A percentile compares a stretch with the other conserved stretches of the same genome.
Evolutionary conservation across 495 filamentous ascomycete genomes (phyloP).

Genomic region (Cairneyella variabilis): DNA sequence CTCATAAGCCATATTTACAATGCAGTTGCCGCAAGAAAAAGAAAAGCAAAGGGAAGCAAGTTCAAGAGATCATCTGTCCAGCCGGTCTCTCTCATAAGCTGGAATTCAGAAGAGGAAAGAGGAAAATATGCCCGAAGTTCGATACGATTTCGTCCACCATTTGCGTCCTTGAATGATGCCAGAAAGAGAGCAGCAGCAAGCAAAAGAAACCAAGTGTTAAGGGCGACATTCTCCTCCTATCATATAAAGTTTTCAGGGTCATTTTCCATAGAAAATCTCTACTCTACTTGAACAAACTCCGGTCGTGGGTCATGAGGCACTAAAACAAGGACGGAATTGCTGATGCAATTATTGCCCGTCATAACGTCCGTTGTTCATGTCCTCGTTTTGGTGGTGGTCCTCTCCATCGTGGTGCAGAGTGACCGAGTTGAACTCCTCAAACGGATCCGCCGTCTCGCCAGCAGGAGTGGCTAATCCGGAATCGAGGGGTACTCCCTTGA

Average conservation of each 20-base stretch:
- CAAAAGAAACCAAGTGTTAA: no score
- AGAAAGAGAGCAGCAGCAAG: no score
- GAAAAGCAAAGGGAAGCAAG: no score
- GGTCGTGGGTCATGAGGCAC: no score
- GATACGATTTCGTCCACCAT: no score
- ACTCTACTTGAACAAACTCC: constrained; percentile 11
- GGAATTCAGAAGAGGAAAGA: no score
- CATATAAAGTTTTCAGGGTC: no score
- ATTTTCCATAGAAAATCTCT: no score
- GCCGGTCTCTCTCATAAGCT: constrained; percentile 15
- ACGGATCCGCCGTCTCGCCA: constrained; percentile 83
- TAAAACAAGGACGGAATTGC: background rate
- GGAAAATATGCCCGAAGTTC: no score
- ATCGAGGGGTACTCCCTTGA: constrained; percentile 78
- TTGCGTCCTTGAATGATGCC: no score
- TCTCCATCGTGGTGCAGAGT: constrained; percentile 97
- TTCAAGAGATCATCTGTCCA: no score
- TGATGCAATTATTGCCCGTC: constrained; percentile 18
- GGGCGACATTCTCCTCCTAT: no score
- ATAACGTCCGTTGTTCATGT: constrained; percentile 27
- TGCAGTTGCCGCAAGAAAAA: constrained; percentile 20
- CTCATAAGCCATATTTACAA: constrained; percentile 22
- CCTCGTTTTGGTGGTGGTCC: constrained; percentile 33
- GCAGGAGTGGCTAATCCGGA: constrained; percentile 82
- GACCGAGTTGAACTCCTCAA: constrained; percentile 98